phyloP scores from a whole-genome alignment of 108 stramenopile genomes.

The Skeletonema marinoi region DNA sequence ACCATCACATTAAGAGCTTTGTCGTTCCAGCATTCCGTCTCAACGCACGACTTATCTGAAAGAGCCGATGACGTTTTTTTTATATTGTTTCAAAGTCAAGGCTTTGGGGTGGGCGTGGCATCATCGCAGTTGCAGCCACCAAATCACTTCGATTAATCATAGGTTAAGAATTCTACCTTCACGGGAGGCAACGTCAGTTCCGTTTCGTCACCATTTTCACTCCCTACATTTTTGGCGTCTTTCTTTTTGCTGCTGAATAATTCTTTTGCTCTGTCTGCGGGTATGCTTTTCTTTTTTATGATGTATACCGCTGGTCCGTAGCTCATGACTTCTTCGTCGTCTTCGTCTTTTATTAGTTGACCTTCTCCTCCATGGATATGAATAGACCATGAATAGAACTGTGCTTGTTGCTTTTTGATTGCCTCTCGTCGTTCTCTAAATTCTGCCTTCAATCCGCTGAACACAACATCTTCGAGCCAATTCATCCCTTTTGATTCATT shows the following conservation, averaged over 20 bases:
- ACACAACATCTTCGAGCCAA: constrained; percentile 69
- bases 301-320: constrained; percentile 35
- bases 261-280: not conserved
- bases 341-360: constrained; percentile 29
- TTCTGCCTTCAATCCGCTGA: constrained; percentile 59
- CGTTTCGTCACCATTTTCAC: not conserved
- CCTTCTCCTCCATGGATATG: constrained; percentile 83
- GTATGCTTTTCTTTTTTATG: constrained; percentile 1
- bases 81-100: too few species aligned
- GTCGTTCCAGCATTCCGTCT: too few species aligned
- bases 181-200: not conserved
- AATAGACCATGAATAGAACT: constrained; percentile 55
- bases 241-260: not conserved
- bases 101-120: too few species aligned
- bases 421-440: not conserved
- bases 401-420: not conserved
- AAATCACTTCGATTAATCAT: not conserved
- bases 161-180: not conserved
- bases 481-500: constrained; percentile 52
- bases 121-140: too few species aligned
- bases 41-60: too few species aligned
- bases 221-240: not conserved
- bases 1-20: too few species aligned
- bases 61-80: too few species aligned
- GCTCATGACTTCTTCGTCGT: constrained; percentile 21